Base-by-base conservation (phyloP, 495 filamentous ascomycete genomes). In the Xylaria longipes region DNA sequence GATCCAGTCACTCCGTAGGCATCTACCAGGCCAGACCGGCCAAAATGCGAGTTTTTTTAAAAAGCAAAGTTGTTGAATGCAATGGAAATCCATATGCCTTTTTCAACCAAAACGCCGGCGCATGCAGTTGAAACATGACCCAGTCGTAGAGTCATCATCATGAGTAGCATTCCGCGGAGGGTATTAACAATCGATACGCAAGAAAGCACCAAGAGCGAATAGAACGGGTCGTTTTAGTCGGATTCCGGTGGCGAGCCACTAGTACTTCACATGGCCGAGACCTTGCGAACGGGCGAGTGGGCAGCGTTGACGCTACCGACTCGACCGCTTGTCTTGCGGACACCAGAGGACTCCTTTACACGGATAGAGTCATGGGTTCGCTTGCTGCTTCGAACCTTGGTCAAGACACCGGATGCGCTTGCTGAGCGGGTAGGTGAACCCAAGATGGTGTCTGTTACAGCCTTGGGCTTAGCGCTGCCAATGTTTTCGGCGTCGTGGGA, bases 271-370 rank as follows among this genome's bases (percentile, higher is more conserved):
- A 76, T 69, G 48, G 82, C 84, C 37, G 83, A 85, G 54, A 84
- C 75, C 78, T 85, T 86, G 43, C 84, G 77, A 22, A 75, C 72
- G 3, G 69, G 9, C 41, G 61, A 65, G 39, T 71, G 69, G 15
- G 80, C 69, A 41, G 74, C 76, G 31, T 91, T 90, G 20, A 91
- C 83, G 77, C 95, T 97, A 9, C 94, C 94, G n/a, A 97, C 87
- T 11, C 95, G 89, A n/a, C 94, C 94, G 79, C 94, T 97, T 7
- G 92, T 91, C 84, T 99, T 99, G 66, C 95, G 89, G 31, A 98
- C 91, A 17, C 93, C 93, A 33, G 85, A 85, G 67, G 76, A 83
- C 72, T 86, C 84, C 76, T 87, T 86, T 61, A 67, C 85, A 54
- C 82, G 84, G 72, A 61, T 81, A 84, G 83, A 86, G 83, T 73